Evolutionary conservation across 192 early-diverging fungal species (phyloP), one percentile per base, ranked within the genome.

Genomic region (Coemansia aciculifera): DNA sequence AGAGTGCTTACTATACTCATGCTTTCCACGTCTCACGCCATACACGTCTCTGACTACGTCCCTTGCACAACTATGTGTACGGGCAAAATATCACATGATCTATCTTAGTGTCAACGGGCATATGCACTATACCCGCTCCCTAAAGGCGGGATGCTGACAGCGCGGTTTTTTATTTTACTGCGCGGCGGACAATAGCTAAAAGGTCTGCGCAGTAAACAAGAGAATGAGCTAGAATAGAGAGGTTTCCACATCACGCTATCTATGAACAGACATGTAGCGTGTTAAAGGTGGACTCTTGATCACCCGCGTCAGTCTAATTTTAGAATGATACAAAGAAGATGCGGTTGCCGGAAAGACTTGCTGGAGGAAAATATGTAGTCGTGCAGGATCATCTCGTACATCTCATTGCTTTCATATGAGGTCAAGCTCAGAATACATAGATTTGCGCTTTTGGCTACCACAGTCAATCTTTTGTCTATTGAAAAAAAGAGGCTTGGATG

Each of bases 301-400:
- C 46, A 49, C 46, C 44, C 46, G 46, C 46, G 46, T 49, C 19
- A 7, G 21, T 49, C 19, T 49, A 49, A 49, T 19, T 49, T 19
- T 49, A 49, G 46, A 49, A 21, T 3, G 46, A 49, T 8, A 49
- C 46, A 49, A 49, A 49, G 46, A n/a, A n/a, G 21, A 12, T 42
- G 11, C 11, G 11, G 49, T 51, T 8, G 44, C 23, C 37, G 34
- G 51, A 77, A 77, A 63, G 66, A 59, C 54, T 27, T 54, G 51
- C 51, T 12, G 19, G 24, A 23, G 13, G 44, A 15, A 48, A 15
- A 21, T 48, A 19, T 23, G 46, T 23, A 21, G 46, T 23, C 21
- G n/a, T 49, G 46, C 46, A 49, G 21, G 49, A 51, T 51, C 19
- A 51, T 27, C 49, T 24, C 23, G 49, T 48, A 48, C n/a, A 48